Conservation (phyloP, 2,329 filamentous ascomycete species). For the Fusarium sp. region DNA sequence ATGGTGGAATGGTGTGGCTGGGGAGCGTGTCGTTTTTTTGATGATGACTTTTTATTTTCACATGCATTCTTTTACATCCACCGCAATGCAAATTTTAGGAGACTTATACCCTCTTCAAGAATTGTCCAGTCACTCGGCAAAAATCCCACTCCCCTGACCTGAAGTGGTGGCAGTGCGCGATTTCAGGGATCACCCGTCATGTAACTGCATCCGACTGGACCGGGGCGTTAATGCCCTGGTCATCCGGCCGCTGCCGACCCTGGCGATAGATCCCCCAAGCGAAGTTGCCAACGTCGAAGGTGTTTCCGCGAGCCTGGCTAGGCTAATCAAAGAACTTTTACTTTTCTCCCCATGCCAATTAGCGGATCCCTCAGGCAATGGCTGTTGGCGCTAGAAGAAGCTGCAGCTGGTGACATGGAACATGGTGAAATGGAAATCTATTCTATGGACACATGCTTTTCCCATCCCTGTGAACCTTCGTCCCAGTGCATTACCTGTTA, state of each 20-base stretch:
- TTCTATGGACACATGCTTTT: not conserved
- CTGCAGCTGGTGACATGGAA: not conserved
- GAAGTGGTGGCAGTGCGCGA: not conserved
- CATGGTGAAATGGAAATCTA: not conserved
- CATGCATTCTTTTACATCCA: not conserved
- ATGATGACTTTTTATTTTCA: not conserved
- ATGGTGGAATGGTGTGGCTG: not conserved
- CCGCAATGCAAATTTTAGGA: slow-evolving; percentile 4
- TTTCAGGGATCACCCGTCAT: not conserved
- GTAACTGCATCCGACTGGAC: slow-evolving; percentile 12
- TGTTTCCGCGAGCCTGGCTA: slow-evolving; percentile 1
- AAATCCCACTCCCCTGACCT: not conserved
- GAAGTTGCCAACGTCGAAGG: slow-evolving; percentile 6
- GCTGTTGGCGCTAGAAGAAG: not conserved
- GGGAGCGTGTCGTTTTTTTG: not conserved
- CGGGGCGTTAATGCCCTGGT: not conserved
- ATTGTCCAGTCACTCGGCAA: not conserved
- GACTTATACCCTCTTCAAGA: slow-evolving; percentile 4
- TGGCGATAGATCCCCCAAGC: slow-evolving; percentile 3
- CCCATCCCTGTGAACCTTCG: not conserved
- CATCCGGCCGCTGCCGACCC: not conserved
- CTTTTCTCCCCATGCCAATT: not conserved
- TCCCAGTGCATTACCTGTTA: not conserved
- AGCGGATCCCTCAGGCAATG: not conserved
- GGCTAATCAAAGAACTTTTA: not conserved